phyloP scores from a whole-genome alignment of 2,329 filamentous ascomycete genomes.

The Alternaria ventricosa region DNA sequence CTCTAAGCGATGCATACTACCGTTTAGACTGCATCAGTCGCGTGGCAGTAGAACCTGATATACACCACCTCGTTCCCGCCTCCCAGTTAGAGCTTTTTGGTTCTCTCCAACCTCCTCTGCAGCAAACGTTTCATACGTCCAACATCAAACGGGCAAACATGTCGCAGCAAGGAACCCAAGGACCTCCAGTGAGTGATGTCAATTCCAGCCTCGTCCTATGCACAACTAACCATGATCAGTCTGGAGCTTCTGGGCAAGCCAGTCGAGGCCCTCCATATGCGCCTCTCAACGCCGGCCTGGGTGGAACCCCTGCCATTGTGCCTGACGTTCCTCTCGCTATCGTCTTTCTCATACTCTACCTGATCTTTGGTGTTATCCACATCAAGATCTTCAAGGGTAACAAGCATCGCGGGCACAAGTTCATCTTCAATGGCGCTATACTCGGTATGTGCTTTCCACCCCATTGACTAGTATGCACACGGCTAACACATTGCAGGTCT shows the following conservation, averaged over 20 bases:
- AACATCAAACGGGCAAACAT: constrained; percentile 10
- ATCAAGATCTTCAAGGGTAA: constrained; percentile 52
- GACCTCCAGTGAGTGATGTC: constrained; percentile 12
- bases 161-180: constrained; percentile 14
- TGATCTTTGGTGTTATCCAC: constrained; percentile 49
- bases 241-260: background rate
- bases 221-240: constrained; percentile 16
- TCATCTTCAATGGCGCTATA: constrained; percentile 51
- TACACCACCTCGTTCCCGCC: constrained; percentile 19
- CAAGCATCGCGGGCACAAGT: constrained; percentile 50
- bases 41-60: constrained; percentile 26
- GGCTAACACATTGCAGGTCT: constrained; percentile 45
- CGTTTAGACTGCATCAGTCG: constrained; percentile 20
- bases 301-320: constrained; percentile 35
- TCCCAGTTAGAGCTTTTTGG: constrained; percentile 10
- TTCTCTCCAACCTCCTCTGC: constrained; percentile 9
- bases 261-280: constrained; percentile 38
- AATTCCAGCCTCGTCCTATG: background rate
- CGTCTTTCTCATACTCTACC: constrained; percentile 52
- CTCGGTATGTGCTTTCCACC: constrained; percentile 41
- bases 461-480: background rate
- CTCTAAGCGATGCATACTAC: constrained; percentile 25
- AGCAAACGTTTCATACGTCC: constrained; percentile 1
- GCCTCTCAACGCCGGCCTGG: constrained; percentile 33
- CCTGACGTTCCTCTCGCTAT: constrained; percentile 52